These are phyloP conservation scores for Lolium multiflorum DNA, from an alignment of 176 grass and related monocot species.

Conservation along the genomic window DNA sequence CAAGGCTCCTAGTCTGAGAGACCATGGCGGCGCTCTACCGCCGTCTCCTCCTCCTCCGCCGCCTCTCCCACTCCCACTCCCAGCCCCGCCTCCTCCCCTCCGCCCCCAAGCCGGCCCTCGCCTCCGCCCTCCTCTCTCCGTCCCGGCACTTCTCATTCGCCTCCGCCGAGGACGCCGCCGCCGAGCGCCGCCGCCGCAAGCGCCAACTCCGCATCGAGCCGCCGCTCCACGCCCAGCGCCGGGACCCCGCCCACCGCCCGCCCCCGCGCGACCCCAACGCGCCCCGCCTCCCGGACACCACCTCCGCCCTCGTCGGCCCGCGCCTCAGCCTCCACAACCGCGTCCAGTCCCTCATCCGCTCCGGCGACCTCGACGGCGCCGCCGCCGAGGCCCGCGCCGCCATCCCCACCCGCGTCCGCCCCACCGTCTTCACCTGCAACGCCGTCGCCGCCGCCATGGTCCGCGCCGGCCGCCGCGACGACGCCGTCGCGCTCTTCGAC, in stretches of 20 bases:
- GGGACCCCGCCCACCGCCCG: conserved; percentile 29
- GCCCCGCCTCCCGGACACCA: conserved; percentile 55
- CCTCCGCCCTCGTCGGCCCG: conserved; percentile 48
- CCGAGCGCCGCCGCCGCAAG: conserved; percentile 64
- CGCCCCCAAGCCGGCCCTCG: not conserved
- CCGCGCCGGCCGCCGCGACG: conserved; percentile 50
- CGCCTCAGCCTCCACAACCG: conserved; percentile 67
- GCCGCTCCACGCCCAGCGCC: conserved; percentile 58
- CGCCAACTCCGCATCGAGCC: conserved; percentile 70
- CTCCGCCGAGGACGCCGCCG: conserved; percentile 48
- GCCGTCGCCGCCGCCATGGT: conserved; percentile 62
- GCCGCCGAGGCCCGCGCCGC: conserved; percentile 43
- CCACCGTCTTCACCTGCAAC: conserved; percentile 87
- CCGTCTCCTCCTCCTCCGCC: conserved; percentile 22
- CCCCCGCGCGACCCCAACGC: conserved; percentile 42
- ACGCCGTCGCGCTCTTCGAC: conserved; percentile 45
- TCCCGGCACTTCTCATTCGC: conserved; percentile 22
- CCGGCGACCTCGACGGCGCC: conserved; percentile 54
- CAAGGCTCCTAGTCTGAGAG: not conserved
- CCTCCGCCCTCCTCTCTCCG: not conserved
- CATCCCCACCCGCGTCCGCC: conserved; percentile 44
- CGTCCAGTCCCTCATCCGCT: conserved; percentile 59
- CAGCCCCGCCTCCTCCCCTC: not conserved
- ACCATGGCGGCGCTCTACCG: conserved; percentile 28
- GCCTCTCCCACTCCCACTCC: not conserved